Percentiles rank a stretch among this genome's conserved stretches.
These are phyloP conservation scores for Penicillium italicum DNA, from an alignment of 2,329 filamentous ascomycete genomes.

Conservation along the genomic window DNA sequence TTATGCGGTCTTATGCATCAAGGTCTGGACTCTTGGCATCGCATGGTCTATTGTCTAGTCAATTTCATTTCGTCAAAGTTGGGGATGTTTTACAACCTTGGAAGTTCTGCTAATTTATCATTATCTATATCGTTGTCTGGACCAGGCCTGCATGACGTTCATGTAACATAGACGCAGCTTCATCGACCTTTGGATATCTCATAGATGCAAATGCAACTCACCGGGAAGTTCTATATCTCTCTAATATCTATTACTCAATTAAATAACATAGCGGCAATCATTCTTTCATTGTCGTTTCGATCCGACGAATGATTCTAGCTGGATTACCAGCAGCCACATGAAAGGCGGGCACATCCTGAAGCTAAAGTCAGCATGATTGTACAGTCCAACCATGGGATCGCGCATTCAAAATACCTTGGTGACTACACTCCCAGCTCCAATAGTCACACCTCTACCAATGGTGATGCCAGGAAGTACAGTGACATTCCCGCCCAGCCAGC, in stretches of 20 bases:
- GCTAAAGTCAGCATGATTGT: not conserved
- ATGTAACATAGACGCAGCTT: constrained; percentile 4
- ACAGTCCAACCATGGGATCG: not conserved
- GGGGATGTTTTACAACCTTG: no score
- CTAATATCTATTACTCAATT: not conserved
- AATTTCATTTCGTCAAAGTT: no score
- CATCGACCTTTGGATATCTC: not conserved
- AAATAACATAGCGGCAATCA: not conserved
- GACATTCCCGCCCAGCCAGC: constrained; percentile 72
- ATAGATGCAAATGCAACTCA: not conserved
- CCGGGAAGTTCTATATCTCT: not conserved
- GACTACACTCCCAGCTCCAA: constrained; percentile 80
- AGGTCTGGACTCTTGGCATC: not conserved
- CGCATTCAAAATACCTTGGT: constrained; percentile 56
- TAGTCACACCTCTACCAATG: constrained; percentile 67
- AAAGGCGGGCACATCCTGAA: constrained; percentile 40
- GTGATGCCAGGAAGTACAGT: constrained; percentile 72
- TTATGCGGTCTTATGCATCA: not conserved
- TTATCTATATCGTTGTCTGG: constrained; percentile 6
- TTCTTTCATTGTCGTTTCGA: constrained; percentile 36
- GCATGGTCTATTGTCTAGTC: not conserved
- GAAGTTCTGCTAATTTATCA: not conserved
- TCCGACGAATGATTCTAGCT: constrained; percentile 38
- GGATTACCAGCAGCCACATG: constrained; percentile 44
- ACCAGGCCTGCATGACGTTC: constrained; percentile 9